These are phyloP conservation scores for Arthroderma uncinatum DNA, from an alignment of 2,329 filamentous ascomycete species.

Conservation along the genomic window DNA sequence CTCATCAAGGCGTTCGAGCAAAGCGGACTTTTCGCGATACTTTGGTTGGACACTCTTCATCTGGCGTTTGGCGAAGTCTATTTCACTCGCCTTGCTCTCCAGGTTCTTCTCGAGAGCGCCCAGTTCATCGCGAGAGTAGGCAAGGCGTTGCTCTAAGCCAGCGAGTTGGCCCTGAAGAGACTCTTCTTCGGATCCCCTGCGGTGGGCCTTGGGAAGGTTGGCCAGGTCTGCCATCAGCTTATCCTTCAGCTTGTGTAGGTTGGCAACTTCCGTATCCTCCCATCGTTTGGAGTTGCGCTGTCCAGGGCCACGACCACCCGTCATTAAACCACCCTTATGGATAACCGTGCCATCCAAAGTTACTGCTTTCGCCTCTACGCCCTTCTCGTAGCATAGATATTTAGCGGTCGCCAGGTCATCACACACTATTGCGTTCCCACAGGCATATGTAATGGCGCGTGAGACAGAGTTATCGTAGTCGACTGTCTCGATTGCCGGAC, in stretches of 20 bases:
- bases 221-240: conserved; percentile 68
- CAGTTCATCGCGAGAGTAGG: conserved; percentile 62
- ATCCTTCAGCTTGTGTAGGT: conserved; percentile 63
- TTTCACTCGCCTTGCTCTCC: conserved; percentile 69
- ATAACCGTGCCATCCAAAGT: conserved; percentile 93
- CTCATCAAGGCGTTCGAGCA: conserved; percentile 52
- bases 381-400: conserved; percentile 73
- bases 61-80: conserved; percentile 61
- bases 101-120: conserved; percentile 71
- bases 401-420: conserved; percentile 80
- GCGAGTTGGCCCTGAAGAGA: conserved; percentile 65
- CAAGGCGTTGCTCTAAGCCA: conserved; percentile 65
- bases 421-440: conserved; percentile 88
- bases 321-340: conserved; percentile 93
- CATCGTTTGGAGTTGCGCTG: conserved; percentile 70
- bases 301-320: conserved; percentile 72
- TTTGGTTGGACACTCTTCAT: conserved; percentile 68
- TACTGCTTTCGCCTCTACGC: conserved; percentile 84
- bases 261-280: conserved; percentile 81
- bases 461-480: conserved; percentile 83
- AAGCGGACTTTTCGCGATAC: conserved; percentile 58
- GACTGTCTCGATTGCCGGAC: conserved; percentile 89
- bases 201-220: conserved; percentile 66
- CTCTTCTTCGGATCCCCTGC: conserved; percentile 67
- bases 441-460: conserved; percentile 88